These are phyloP conservation scores for Astraeus odoratus DNA, from an alignment of 768 basidiomycete genomes.

Conservation along the genomic window DNA sequence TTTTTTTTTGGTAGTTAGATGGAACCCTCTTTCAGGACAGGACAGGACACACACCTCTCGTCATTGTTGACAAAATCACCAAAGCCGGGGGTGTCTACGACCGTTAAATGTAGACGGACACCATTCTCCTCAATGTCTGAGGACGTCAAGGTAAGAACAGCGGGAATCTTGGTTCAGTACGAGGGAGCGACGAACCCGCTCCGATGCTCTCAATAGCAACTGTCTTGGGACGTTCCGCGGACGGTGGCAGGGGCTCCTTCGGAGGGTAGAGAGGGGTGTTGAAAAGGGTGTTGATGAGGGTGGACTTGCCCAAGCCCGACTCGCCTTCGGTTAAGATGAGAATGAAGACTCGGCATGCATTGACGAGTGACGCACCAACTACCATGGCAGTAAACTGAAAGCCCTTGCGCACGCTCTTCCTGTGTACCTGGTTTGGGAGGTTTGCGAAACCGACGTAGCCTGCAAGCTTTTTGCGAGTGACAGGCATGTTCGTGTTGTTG, in stretches of 20 bases:
- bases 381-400: conserved; percentile 99
- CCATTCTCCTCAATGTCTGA: conserved; percentile 98
- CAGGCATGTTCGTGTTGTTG: conserved; percentile 24
- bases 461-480: conserved; percentile 86
- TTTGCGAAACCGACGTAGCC: conserved; percentile 97
- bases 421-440: conserved; percentile 98
- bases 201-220: conserved; percentile 98
- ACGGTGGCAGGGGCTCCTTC: conserved; percentile 78
- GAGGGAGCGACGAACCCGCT: conserved; percentile 58
- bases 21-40: conserved; percentile 8
- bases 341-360: conserved; percentile 11
- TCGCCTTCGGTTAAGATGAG: conserved; percentile 55
- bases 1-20: conserved; percentile 11
- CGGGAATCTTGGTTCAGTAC: conserved; percentile 10
- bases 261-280: conserved; percentile 91
- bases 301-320: conserved; percentile 98
- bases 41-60: conserved; percentile 60
- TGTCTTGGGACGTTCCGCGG: conserved; percentile 83
- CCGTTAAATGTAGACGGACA: conserved; percentile 93
- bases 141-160: conserved; percentile 13
- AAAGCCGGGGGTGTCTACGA: conserved; percentile 98
- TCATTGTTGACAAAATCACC: conserved; percentile 99
- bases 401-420: conserved; percentile 95
- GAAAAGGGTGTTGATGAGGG: conserved; percentile 97
- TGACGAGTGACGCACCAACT: conserved; percentile 66